A percentile compares a stretch with the other conserved stretches of the same genome.
phyloP scores from a whole-genome alignment of 225 moss, liverwort and hornwort genomes.

The Sphagnum tenellum region DNA sequence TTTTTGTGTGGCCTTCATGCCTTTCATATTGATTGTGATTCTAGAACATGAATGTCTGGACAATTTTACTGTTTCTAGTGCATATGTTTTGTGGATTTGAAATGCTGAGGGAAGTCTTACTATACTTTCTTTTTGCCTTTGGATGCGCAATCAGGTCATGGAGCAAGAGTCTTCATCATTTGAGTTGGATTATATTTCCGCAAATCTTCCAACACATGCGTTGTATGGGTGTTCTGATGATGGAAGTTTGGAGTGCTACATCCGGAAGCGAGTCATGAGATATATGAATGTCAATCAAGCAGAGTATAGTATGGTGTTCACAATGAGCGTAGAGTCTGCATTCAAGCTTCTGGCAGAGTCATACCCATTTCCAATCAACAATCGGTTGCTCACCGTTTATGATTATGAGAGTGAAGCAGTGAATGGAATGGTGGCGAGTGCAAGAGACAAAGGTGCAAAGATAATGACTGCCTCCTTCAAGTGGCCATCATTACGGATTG shows the following conservation, averaged over 20 bases:
- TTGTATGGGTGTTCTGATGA: constrained; percentile 85
- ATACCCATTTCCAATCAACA: constrained; percentile 76
- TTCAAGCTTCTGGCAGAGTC: constrained; percentile 94
- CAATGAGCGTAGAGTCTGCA: constrained; percentile 89
- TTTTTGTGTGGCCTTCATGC: no score
- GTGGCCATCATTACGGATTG: constrained; percentile 84
- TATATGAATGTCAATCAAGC: constrained; percentile 81
- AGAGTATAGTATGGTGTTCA: constrained; percentile 98
- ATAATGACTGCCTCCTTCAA: constrained; percentile 82
- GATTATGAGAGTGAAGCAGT: constrained; percentile 97
- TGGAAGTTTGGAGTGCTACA: constrained; percentile 70
- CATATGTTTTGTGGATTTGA: no score
- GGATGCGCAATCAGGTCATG: constrained; percentile 20
- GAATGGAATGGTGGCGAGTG: constrained; percentile 81
- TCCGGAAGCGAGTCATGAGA: constrained; percentile 77
- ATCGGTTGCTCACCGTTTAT: constrained; percentile 72
- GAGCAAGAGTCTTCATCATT: constrained; percentile 66
- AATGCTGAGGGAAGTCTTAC: no score
- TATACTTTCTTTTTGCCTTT: no score
- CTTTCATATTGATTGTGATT: no score
- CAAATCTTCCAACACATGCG: constrained; percentile 89
- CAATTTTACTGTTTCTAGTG: no score
- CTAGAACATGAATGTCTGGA: no score
- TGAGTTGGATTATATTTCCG: constrained; percentile 86
- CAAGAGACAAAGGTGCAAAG: constrained; percentile 80